A percentile compares a stretch with the other conserved stretches of the same genome.
Evolutionary conservation across 805 yeast species (phyloP).

Genomic region (Zygotorulaspora sp.): DNA sequence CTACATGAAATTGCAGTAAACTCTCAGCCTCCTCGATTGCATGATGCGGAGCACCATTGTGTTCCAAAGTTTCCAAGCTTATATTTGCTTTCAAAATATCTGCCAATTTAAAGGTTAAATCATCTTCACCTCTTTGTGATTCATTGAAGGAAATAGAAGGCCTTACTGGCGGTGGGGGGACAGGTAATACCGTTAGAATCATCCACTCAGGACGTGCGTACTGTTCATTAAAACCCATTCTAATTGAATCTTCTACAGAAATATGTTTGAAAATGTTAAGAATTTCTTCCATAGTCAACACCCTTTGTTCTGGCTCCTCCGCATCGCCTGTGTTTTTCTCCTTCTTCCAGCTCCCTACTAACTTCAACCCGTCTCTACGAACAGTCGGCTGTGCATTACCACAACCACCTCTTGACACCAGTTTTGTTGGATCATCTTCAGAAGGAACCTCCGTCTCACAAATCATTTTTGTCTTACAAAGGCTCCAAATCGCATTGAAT

Average conservation of each 20-base stretch:
- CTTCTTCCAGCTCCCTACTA: constrained; percentile 98
- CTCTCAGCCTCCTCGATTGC: constrained; percentile 96
- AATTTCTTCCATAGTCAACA: constrained; percentile 83
- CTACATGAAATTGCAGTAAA: constrained; percentile 92
- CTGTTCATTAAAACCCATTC: constrained; percentile 88
- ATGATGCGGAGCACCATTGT: constrained; percentile 99
- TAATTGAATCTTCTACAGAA: constrained; percentile 71
- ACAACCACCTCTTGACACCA: constrained; percentile 87
- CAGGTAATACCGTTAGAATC: constrained; percentile 94
- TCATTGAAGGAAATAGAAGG: constrained; percentile 98
- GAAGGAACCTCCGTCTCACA: constrained; percentile 84
- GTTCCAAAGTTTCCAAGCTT: constrained; percentile 93
- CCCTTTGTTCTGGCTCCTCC: constrained; percentile 85
- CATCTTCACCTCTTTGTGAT: constrained; percentile 98
- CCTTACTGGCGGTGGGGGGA: constrained; percentile 99
- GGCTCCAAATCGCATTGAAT: constrained; percentile 93
- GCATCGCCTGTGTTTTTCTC: constrained; percentile 74
- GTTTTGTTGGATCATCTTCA: constrained; percentile 53
- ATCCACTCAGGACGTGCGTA: constrained; percentile 99
- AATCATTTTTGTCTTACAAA: constrained; percentile 86
- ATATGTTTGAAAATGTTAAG: constrained; percentile 89
- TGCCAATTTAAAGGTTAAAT: constrained; percentile 93
- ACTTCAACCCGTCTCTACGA: constrained; percentile 91
- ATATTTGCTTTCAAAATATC: constrained; percentile 96
- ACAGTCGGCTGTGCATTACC: constrained; percentile 95